Evolutionary conservation across 352 stramenopile species (phyloP).

Genomic region (Globisporangium carolinianum): DNA sequence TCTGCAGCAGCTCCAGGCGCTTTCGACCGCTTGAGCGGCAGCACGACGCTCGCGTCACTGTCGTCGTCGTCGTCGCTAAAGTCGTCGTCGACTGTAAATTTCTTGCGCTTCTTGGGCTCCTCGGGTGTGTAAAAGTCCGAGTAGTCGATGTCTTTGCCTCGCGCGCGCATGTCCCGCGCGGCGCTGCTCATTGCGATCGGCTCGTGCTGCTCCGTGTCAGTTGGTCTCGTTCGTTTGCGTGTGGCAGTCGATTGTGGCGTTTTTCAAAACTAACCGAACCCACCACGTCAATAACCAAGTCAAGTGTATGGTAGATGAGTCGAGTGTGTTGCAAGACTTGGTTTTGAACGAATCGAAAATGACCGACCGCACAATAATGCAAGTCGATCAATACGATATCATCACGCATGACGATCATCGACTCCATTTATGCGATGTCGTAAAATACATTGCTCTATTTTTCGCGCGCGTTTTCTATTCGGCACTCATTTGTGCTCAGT

Average conservation of each 20-base stretch:
- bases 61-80: constrained; percentile 23
- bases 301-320: no score
- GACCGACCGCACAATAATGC: no score
- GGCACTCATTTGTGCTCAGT: no score
- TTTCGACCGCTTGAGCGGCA: constrained; percentile 10
- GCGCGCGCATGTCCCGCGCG: constrained; percentile 31
- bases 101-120: constrained; percentile 13
- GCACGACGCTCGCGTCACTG: constrained; percentile 12
- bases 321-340: no score
- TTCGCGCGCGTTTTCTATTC: no score
- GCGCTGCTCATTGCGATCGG: constrained; percentile 22
- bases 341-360: no score
- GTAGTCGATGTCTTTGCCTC: constrained; percentile 28
- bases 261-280: not conserved
- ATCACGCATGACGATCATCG: no score
- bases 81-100: constrained; percentile 14
- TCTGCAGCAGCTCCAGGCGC: constrained; percentile 6
- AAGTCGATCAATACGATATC: no score
- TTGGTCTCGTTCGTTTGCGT: not conserved
- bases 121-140: constrained; percentile 26
- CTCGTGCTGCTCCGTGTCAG: not conserved
- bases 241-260: not conserved
- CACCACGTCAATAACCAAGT: no score
- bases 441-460: no score
- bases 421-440: no score